Conservation (phyloP, 208 protist species). For the Acanthamoeba sp. region DNA sequence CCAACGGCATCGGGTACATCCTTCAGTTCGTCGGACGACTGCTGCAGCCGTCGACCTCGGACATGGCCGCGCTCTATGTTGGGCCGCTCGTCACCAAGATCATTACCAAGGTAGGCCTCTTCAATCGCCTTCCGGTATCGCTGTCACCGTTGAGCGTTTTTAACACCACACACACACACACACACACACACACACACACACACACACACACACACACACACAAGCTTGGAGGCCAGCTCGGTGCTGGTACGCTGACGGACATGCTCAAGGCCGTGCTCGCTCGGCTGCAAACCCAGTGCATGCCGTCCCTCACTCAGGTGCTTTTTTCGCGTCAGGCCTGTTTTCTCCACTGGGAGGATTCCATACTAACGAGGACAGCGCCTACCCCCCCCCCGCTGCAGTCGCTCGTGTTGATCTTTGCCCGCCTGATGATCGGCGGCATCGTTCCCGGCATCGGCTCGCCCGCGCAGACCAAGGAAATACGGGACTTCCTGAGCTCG, state of each 20-base stretch:
- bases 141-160: background rate
- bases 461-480: conserved; percentile 8
- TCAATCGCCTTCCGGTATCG: background rate
- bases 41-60: conserved; percentile 18
- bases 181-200: background rate
- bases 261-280: conserved; percentile 58
- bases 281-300: conserved; percentile 17
- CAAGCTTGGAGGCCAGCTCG: conserved; percentile 35
- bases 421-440: conserved; percentile 47
- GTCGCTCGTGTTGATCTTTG: conserved; percentile 62
- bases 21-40: background rate
- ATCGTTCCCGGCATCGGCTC: background rate
- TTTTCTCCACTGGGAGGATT: too few species aligned
- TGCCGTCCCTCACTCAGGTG: conserved; percentile 53
- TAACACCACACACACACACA: background rate
- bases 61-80: conserved; percentile 63
- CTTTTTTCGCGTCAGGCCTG: too few species aligned
- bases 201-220: background rate
- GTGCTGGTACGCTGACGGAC: conserved; percentile 18
- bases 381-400: background rate
- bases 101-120: conserved; percentile 33
- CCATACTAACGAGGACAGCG: too few species aligned
- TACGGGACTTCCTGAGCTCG: conserved; percentile 17
- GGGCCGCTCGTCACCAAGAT: conserved; percentile 57
- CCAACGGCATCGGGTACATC: conserved; percentile 35